Conservation (phyloP, 805 yeast genomes). For the Nakazawaea anatomiae region DNA sequence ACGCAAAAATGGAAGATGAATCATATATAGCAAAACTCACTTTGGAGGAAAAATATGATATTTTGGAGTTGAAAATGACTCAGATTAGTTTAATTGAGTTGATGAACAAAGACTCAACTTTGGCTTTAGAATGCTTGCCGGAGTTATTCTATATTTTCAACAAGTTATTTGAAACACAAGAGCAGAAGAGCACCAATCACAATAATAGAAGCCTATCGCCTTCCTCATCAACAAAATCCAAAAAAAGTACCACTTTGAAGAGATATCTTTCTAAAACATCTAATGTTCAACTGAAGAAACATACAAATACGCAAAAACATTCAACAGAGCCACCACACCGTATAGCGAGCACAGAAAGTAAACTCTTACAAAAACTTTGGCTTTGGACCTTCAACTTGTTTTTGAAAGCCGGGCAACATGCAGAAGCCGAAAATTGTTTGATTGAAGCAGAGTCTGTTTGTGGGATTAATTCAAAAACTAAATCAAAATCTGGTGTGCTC, state of each 20-base stretch:
- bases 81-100: constrained; percentile 66
- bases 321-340: constrained; percentile 7
- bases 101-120: constrained; percentile 43
- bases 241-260: constrained; percentile 7
- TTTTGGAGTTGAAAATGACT: constrained; percentile 67
- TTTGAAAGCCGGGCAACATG: constrained; percentile 42
- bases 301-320: constrained; percentile 20
- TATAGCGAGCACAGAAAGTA: background rate
- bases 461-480: constrained; percentile 42
- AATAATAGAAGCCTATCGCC: background rate
- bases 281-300: background rate
- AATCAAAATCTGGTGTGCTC: constrained; percentile 42
- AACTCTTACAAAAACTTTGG: constrained; percentile 61
- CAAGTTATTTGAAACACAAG: constrained; percentile 35
- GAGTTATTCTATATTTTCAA: constrained; percentile 58
- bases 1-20: constrained; percentile 13
- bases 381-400: constrained; percentile 66
- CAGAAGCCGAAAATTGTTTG: constrained; percentile 67
- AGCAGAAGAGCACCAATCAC: background rate
- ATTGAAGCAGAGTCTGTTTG: constrained; percentile 57
- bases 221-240: constrained; percentile 2
- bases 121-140: constrained; percentile 58
- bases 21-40: constrained; percentile 11
- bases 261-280: constrained; percentile 1
- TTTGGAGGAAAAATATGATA: constrained; percentile 33